phyloP scores from a whole-genome alignment of 129 eudicot species.

The Smallanthus sonchifolius region DNA sequence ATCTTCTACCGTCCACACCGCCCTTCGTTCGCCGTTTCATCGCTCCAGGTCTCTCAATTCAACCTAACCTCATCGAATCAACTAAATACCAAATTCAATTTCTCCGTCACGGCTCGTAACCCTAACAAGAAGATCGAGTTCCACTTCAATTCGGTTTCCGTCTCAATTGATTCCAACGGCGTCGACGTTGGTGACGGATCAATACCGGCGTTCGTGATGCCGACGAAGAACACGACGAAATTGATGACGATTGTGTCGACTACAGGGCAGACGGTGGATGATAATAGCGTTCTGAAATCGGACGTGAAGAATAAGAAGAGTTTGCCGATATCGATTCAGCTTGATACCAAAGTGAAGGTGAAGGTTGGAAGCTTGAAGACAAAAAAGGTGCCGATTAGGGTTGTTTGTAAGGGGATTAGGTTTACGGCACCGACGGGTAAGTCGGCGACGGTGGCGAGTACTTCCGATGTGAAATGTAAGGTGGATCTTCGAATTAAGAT shows the following conservation, averaged over 20 bases:
- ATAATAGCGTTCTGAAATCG: slow-evolving; percentile 22
- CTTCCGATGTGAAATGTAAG: slow-evolving; percentile 50
- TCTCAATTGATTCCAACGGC: slow-evolving; percentile 33
- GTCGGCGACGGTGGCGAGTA: slow-evolving; percentile 30
- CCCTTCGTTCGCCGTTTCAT: slow-evolving; percentile 53
- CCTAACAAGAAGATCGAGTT: slow-evolving; percentile 56
- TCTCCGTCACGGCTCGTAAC: slow-evolving; percentile 52
- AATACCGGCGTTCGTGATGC: slow-evolving; percentile 45
- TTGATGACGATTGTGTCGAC: slow-evolving; percentile 35
- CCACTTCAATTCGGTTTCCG: slow-evolving; percentile 42
- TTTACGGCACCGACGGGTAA: slow-evolving; percentile 42
- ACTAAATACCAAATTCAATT: slow-evolving; percentile 48
- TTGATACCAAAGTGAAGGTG: slow-evolving; percentile 61
- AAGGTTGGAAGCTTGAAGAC: slow-evolving; percentile 51
- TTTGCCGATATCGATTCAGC: slow-evolving; percentile 40
- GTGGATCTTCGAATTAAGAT: slow-evolving; percentile 61
- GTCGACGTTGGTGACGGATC: slow-evolving; percentile 48
- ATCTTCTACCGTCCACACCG: slow-evolving; percentile 74
- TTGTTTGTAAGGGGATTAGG: slow-evolving; percentile 47
- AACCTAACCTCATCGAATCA: slow-evolving; percentile 47
- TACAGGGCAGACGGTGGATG: slow-evolving; percentile 30
- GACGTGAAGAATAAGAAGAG: slow-evolving; percentile 44
- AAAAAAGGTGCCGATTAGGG: slow-evolving; percentile 50
- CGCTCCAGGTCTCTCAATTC: slow-evolving; percentile 57
- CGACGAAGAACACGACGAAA: slow-evolving; percentile 42